Conservation (phyloP, 1,284 basidiomycete genomes). For the Boletellus deceptivus region DNA sequence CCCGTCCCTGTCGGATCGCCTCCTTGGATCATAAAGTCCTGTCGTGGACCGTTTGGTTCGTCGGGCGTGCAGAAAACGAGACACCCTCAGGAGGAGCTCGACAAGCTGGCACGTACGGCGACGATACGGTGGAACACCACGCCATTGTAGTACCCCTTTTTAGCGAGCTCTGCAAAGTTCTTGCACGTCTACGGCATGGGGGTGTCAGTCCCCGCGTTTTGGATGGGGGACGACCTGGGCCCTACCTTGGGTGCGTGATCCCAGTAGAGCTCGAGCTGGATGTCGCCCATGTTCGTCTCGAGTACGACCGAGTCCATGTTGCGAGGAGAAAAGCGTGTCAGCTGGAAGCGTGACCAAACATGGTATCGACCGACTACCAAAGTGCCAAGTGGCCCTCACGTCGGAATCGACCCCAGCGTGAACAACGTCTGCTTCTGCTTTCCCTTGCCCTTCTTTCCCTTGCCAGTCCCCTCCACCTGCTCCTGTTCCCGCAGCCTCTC, state of each 20-base stretch:
- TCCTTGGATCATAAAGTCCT: conserved; percentile 96
- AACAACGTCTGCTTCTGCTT: conserved; percentile 86
- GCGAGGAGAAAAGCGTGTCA: not conserved
- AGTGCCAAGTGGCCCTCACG: conserved; percentile 29
- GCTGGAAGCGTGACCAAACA: not conserved
- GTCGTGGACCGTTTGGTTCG: not conserved
- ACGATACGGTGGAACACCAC: conserved; percentile 89
- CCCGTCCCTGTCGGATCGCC: conserved; percentile 97
- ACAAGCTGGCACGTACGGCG: conserved; percentile 48
- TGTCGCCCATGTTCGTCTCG: conserved; percentile 85
- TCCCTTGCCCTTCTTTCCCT: conserved; percentile 76
- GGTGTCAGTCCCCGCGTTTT: not conserved
- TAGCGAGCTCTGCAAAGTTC: conserved; percentile 87
- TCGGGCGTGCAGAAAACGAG: too few species aligned
- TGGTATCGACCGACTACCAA: not conserved
- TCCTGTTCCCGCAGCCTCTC: conserved; percentile 2
- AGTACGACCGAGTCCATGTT: conserved; percentile 65
- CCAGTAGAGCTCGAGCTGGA: conserved; percentile 89
- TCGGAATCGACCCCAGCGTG: conserved; percentile 62
- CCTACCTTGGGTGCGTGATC: conserved; percentile 85
- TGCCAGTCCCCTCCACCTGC: conserved; percentile 28
- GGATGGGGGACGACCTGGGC: conserved; percentile 5
- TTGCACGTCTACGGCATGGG: conserved; percentile 71
- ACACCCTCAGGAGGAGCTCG: too few species aligned
- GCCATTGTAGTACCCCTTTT: conserved; percentile 83